A percentile compares a stretch with the other conserved stretches of the same genome.
These are phyloP conservation scores for Aspergillus oerlinghausenensis DNA, from an alignment of 2,329 filamentous ascomycete species.

Conservation along the genomic window DNA sequence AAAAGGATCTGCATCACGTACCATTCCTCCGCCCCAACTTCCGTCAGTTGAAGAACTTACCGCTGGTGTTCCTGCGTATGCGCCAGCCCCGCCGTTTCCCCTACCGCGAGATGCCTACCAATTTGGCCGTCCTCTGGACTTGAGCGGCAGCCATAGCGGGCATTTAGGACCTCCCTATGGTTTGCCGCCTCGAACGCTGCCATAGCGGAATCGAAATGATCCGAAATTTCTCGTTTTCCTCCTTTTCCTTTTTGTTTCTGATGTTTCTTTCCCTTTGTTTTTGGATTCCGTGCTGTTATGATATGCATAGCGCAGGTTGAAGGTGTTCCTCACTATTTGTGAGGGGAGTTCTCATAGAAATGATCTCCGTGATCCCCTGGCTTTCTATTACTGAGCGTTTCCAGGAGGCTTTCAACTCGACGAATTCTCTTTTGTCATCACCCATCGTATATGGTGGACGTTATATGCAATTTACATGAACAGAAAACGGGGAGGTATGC, in stretches of 20 bases:
- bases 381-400: neutral
- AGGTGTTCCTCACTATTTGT: conserved; percentile 30
- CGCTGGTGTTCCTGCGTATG: conserved; percentile 44
- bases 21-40: conserved; percentile 33
- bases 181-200: conserved; percentile 34
- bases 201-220: conserved; percentile 20
- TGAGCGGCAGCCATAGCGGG: conserved; percentile 26
- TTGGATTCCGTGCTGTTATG: conserved; percentile 25
- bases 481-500: conserved; percentile 1
- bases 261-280: conserved; percentile 14
- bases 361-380: conserved; percentile 2
- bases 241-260: neutral
- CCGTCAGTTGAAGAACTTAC: conserved; percentile 45
- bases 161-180: conserved; percentile 29
- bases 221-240: conserved; percentile 14
- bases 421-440: conserved; percentile 9
- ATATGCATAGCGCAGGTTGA: conserved; percentile 38
- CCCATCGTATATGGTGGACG: conserved; percentile 9
- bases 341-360: conserved; percentile 26
- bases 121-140: conserved; percentile 28
- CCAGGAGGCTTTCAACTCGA: neutral
- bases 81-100: conserved; percentile 30
- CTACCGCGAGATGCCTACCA: conserved; percentile 34
- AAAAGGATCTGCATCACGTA: conserved; percentile 37
- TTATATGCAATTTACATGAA: conserved; percentile 5